Conservation (phyloP, 495 filamentous ascomycete genomes). For the Astrothelium macrocarpum region DNA sequence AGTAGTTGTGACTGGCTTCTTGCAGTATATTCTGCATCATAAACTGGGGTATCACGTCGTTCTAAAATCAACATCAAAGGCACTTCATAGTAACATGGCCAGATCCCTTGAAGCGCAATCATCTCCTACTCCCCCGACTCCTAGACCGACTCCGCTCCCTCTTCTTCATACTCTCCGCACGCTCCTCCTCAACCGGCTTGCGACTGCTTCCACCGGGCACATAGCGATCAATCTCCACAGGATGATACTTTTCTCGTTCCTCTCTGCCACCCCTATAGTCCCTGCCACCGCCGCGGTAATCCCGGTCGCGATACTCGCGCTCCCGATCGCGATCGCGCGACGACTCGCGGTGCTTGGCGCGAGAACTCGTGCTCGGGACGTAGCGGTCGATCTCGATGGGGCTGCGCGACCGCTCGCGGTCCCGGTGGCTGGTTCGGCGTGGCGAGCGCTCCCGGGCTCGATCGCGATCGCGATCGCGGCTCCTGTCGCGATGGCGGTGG, state of each 20-base stretch:
- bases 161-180: not conserved
- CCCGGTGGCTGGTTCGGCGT: constrained; percentile 8
- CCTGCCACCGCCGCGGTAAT: constrained; percentile 1
- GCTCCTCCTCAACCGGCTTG: not conserved
- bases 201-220: constrained; percentile 17
- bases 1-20: too few species aligned
- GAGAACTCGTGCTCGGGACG: constrained; percentile 16
- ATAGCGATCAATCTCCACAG: constrained; percentile 24
- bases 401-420: constrained; percentile 13
- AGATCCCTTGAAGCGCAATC: not conserved
- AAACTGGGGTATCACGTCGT: too few species aligned
- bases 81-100: not conserved
- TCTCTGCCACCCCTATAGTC: not conserved
- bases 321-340: constrained; percentile 19
- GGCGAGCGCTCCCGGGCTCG: constrained; percentile 13
- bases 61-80: not conserved
- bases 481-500: not conserved
- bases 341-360: constrained; percentile 14
- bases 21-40: too few species aligned
- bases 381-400: constrained; percentile 29
- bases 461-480: constrained; percentile 10
- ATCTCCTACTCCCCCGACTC: not conserved
- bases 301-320: constrained; percentile 13
- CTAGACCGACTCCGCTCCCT: not conserved
- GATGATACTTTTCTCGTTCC: constrained; percentile 6